Evolutionary conservation across 192 early-diverging fungal species (phyloP).

Genomic region (Podila minutissima): DNA sequence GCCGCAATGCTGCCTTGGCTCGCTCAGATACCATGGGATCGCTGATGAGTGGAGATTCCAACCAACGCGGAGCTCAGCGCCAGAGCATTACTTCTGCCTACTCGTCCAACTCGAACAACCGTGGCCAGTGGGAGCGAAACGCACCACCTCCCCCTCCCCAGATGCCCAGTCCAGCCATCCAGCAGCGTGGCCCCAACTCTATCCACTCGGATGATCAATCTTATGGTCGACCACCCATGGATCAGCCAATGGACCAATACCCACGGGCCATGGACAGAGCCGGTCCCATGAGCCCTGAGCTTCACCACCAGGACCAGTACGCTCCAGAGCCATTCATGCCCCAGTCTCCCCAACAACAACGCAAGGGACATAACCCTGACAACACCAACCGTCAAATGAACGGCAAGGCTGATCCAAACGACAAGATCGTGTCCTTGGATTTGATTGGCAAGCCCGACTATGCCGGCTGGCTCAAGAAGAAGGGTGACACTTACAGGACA

Average conservation of each 20-base stretch:
- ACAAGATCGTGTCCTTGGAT: conserved; percentile 23
- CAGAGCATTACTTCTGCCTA: conserved; percentile 23
- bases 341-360: not conserved
- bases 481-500: conserved; percentile 61
- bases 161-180: conserved; percentile 18
- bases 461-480: conserved; percentile 65
- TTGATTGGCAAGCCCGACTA: conserved; percentile 57
- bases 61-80: conserved; percentile 13
- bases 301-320: conserved; percentile 19
- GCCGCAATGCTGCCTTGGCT: conserved; percentile 11
- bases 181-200: conserved; percentile 6
- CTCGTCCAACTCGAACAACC: conserved; percentile 19
- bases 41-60: conserved; percentile 9
- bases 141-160: conserved; percentile 16
- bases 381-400: conserved; percentile 8
- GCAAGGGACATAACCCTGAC: conserved; percentile 3
- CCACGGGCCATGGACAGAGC: conserved; percentile 9
- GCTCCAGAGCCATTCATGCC: conserved; percentile 1
- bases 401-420: conserved; percentile 12
- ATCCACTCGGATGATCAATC: conserved; percentile 4
- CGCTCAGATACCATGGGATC: conserved; percentile 29
- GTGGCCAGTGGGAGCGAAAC: conserved; percentile 22
- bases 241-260: conserved; percentile 15
- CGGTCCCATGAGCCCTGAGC: conserved; percentile 15
- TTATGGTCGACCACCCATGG: not conserved